phyloP scores from a whole-genome alignment of 2,329 filamentous ascomycete genomes.

The Lanzia echinophila region DNA sequence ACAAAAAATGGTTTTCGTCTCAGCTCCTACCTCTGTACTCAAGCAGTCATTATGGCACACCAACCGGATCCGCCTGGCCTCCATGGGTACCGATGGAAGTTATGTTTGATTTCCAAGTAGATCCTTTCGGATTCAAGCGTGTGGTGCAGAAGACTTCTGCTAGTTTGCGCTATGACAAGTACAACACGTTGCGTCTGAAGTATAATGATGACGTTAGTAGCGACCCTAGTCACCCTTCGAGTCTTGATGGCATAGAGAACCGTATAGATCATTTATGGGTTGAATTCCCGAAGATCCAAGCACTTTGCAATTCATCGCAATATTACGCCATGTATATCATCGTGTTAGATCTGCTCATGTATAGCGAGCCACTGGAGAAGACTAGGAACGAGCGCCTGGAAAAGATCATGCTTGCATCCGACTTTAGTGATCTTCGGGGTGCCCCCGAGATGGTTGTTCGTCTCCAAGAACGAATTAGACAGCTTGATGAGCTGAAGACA shows the following conservation, averaged over 20 bases:
- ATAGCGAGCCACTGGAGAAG: constrained; percentile 94
- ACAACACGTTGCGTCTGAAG: constrained; percentile 93
- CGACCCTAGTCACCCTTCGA: constrained; percentile 46
- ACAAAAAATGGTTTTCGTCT: constrained; percentile 80
- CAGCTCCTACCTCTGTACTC: constrained; percentile 89
- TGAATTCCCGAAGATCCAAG: constrained; percentile 87
- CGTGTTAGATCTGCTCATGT: constrained; percentile 89
- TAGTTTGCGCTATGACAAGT: constrained; percentile 92
- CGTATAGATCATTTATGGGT: constrained; percentile 97
- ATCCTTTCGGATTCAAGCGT: constrained; percentile 95
- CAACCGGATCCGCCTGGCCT: constrained; percentile 82
- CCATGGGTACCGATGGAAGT: constrained; percentile 98
- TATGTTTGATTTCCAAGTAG: constrained; percentile 92
- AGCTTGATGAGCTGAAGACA: constrained; percentile 91
- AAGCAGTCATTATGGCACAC: constrained; percentile 84
- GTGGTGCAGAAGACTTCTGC: constrained; percentile 97
- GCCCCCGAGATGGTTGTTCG: constrained; percentile 88
- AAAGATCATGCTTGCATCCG: constrained; percentile 97
- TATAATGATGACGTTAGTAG: constrained; percentile 83
- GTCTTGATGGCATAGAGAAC: constrained; percentile 56
- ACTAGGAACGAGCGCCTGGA: constrained; percentile 91
- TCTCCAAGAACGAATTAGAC: constrained; percentile 85
- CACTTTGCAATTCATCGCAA: constrained; percentile 94
- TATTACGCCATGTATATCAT: constrained; percentile 99
- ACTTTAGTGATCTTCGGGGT: constrained; percentile 94